Base-by-base conservation (phyloP, 2,329 filamentous ascomycete genomes). In the Magnaporthiopsis poae region DNA sequence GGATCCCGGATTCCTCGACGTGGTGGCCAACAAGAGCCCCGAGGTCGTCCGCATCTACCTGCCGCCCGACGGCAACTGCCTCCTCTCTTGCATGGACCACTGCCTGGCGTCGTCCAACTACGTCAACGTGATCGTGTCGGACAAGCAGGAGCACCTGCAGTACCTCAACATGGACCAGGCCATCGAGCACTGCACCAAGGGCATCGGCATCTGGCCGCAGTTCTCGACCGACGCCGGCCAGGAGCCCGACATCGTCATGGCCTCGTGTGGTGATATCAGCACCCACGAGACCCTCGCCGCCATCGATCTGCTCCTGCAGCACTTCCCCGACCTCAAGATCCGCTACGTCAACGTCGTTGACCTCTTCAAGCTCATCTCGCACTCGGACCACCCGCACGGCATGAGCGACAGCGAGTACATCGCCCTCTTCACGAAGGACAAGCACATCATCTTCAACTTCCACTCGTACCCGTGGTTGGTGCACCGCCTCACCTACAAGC, bases 391-490 rank as follows among this genome's bases (percentile, higher is more conserved):
- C 74, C 87, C 90, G 0, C 90, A 93, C 77, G 90, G 90, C 60
- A 81, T 92, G 67, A 82, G 80, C 0, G 86, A 90, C 71, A 69
- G 71, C 25, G 87, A 91, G 73, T 93, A 88, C 85, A 77, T 77
- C 18, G 80, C 88, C 59, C 78, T 92, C 70, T 93, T 93, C 81
- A 92, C 90, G 0, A 80, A 82, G 21, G 80, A 91, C 79, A 87
- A 82, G 70, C 90, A 90, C 29, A 80, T 91, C 74, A 86, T 92
- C 73, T 92, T 93, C 81, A 92, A 92, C 80, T 93, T 92, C 84
- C 90, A 93, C 79, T 89, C 86, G 39, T 92, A 93, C 78, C 90
- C 90, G 11, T 92, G 88, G 88, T 81, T 93, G 72, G 85, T 93
- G 65, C 90, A 92, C 78, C 83, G 90, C 64, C 77, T 93, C 71